These are phyloP conservation scores for Diaporthe sp. DNA, from an alignment of 2,329 filamentous ascomycete species.

Conservation along the genomic window DNA sequence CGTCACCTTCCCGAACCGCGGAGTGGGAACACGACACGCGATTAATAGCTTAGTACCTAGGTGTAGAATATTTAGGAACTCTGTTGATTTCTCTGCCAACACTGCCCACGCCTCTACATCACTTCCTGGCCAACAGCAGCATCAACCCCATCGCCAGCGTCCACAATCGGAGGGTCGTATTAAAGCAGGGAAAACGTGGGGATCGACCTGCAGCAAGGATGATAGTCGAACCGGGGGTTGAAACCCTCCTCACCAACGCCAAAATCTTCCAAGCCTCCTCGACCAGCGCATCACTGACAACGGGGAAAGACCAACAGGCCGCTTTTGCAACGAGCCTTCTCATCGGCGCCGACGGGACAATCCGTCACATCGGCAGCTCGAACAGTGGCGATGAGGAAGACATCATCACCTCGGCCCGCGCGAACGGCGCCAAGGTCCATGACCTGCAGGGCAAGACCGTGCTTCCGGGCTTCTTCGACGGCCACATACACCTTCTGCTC, in stretches of 20 bases:
- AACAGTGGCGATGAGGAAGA: slow-evolving; percentile 45
- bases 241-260: slow-evolving; percentile 60
- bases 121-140: background rate
- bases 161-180: no score
- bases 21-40: background rate
- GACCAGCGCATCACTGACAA: slow-evolving; percentile 39
- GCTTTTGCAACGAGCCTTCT: slow-evolving; percentile 56
- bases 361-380: slow-evolving; percentile 54
- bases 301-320: slow-evolving; percentile 46
- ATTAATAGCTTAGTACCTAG: background rate
- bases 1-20: background rate
- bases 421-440: slow-evolving; percentile 46
- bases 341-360: slow-evolving; percentile 50
- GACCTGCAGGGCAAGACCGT: slow-evolving; percentile 58
- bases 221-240: slow-evolving; percentile 17
- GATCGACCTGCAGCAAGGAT: slow-evolving; percentile 12
- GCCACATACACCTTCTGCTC: slow-evolving; percentile 70
- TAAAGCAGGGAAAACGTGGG: background rate
- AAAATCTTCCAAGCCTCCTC: slow-evolving; percentile 59
- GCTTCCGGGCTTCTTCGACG: slow-evolving; percentile 70
- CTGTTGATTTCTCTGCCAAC: background rate
- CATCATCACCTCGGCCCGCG: slow-evolving; percentile 48
- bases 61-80: background rate
- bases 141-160: no score
- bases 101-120: background rate